phyloP scores from a whole-genome alignment of 2,329 filamentous ascomycete genomes.

The Ophiocordyceps camponoti-saundersi region DNA sequence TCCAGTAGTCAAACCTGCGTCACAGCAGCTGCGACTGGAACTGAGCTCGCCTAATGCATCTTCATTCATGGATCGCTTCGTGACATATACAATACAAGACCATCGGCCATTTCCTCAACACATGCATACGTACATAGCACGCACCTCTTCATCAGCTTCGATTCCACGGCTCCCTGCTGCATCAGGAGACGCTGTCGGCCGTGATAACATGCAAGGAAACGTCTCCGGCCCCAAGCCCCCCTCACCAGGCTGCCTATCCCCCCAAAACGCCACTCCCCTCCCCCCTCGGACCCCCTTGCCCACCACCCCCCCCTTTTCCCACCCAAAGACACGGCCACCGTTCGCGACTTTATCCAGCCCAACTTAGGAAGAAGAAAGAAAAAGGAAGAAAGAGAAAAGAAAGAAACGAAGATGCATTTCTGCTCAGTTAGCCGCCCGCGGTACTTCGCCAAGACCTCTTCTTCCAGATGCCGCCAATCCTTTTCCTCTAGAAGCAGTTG shows the following conservation, averaged over 20 bases:
- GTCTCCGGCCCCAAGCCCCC: neutral
- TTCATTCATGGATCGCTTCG: no score
- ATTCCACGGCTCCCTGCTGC: neutral
- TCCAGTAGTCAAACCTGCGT: no score
- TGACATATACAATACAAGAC: no score
- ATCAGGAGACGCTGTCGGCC: neutral
- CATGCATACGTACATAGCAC: neutral
- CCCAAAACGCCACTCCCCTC: no score
- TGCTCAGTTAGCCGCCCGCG: neutral
- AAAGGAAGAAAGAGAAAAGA: neutral
- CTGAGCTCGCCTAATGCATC: no score
- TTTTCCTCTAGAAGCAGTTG: slow-evolving; percentile 70
- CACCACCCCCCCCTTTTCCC: neutral
- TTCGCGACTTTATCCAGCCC: neutral
- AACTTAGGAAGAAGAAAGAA: neutral
- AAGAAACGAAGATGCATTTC: no score
- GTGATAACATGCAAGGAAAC: neutral
- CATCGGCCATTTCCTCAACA: neutral
- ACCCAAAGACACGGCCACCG: neutral
- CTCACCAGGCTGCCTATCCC: neutral
- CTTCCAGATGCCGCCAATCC: slow-evolving; percentile 6
- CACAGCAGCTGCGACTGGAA: no score
- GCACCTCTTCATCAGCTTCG: neutral
- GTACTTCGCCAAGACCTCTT: neutral
- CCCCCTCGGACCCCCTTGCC: neutral